Conservation (phyloP, 805 yeast species). For the Schizosaccharomyces pombe region DNA sequence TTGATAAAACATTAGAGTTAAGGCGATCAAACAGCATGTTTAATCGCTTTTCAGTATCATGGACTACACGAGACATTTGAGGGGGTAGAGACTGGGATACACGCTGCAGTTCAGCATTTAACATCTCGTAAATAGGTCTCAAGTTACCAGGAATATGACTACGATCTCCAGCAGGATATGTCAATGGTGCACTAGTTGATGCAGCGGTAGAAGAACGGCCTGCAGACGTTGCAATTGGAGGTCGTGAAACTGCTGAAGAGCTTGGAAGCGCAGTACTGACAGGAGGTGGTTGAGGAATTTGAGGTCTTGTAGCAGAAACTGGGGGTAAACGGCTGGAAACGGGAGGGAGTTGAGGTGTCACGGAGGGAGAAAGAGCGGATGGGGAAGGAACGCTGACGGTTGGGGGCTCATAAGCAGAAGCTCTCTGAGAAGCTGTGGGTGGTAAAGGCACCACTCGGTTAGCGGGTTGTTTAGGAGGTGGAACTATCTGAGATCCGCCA, state of each 20-base stretch:
- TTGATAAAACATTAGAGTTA: constrained; percentile 35
- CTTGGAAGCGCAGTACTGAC: constrained; percentile 13
- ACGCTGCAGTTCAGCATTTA: constrained; percentile 31
- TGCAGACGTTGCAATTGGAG: constrained; percentile 18
- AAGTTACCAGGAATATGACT: constrained; percentile 38
- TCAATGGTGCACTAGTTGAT: constrained; percentile 11
- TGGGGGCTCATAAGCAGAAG: constrained; percentile 12
- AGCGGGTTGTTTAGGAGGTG: constrained; percentile 9
- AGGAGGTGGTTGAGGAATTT: constrained; percentile 13
- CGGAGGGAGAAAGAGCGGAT: not conserved
- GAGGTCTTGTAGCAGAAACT: constrained; percentile 6
- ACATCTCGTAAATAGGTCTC: constrained; percentile 32
- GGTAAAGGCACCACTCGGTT: constrained; percentile 11
- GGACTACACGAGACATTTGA: constrained; percentile 31
- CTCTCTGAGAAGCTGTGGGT: constrained; percentile 7
- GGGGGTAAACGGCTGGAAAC: not conserved
- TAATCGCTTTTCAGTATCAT: constrained; percentile 64
- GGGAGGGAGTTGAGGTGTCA: not conserved
- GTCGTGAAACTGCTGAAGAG: constrained; percentile 13
- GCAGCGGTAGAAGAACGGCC: constrained; percentile 8
- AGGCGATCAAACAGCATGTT: constrained; percentile 54
- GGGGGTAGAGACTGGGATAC: constrained; percentile 57
- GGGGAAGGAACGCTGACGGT: not conserved
- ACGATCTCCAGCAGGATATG: constrained; percentile 36
- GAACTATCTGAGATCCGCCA: too few species aligned